Base-by-base conservation (phyloP, 2,329 filamentous ascomycete species). In the Fusarium sp. region DNA sequence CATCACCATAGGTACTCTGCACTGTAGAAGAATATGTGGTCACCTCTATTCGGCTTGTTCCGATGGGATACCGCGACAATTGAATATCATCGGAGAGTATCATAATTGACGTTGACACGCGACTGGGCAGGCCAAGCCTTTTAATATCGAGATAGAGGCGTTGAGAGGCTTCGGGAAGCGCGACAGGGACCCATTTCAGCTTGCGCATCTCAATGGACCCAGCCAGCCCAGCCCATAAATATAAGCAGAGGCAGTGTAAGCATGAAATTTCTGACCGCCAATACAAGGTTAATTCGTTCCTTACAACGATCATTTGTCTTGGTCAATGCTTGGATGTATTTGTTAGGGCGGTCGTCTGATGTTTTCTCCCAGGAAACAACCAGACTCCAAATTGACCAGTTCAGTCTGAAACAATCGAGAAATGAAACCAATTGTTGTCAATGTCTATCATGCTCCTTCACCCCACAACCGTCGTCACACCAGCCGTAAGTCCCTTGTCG, bases 401-500 rank as follows among this genome's bases (percentile, higher is more conserved):
- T 13, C 34, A 53, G 41, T 38, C 34, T 24, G 47, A 54, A 57
- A 32, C 25, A 30, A 47, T 56, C 8, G 24, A 55, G 32, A 63
- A 62, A 51, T 51, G 16, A 64, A 58, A 57, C 60, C 38, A 24
- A 58, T 64, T 24, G n/a, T 29, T 30, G 62, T 27, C 49, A 43
- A 18, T 27, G 49, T 41, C 24, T 59, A 40, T 20, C 24, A 59
- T 22, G 54, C 47, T 60, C 47, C 15, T 43, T 54, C 47, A 48
- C 62, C 55, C 63, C 55, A 66, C 62, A 55, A 48, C 47, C 48
- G 38, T 61, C 47, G 62, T 66, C 38, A 58, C 62, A 51, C 55
- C 48, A 66, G 62, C 49, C 41, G 38, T n/a, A 12, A 20, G 34
- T 44, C 41, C 43, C 16, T 41, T 49, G 22, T 10, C 13, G 11